These are phyloP conservation scores for Pulicaria dysenterica DNA, from an alignment of 129 eudicot species.

Conservation along the genomic window DNA sequence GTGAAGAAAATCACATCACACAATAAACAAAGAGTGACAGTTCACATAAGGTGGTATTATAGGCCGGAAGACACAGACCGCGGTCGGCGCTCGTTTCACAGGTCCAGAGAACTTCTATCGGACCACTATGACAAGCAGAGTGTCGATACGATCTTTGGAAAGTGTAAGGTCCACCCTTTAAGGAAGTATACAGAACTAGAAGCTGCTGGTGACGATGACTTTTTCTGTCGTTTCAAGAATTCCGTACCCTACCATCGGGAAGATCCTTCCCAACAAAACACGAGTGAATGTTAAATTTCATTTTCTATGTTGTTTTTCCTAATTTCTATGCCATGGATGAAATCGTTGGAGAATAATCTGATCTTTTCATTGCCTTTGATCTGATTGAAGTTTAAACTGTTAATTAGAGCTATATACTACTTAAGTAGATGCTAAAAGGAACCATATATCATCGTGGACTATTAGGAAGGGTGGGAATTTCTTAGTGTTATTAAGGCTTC, in stretches of 20 bases:
- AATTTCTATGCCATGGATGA: background rate
- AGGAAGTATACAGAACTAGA: constrained; percentile 70
- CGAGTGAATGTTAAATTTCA: constrained; percentile 54
- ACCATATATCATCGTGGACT: too few relatives aligned
- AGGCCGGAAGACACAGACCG: constrained; percentile 80
- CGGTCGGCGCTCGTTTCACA: constrained; percentile 70
- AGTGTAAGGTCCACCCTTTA: constrained; percentile 70
- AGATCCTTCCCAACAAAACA: constrained; percentile 64
- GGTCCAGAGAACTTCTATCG: constrained; percentile 69
- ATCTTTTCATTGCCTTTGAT: too few relatives aligned
- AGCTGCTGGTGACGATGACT: constrained; percentile 63
- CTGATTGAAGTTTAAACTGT: background rate
- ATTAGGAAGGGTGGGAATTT: too few relatives aligned
- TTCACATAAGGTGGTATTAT: constrained; percentile 78
- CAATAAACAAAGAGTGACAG: constrained; percentile 51
- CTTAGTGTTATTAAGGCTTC: too few relatives aligned
- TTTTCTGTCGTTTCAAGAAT: constrained; percentile 78
- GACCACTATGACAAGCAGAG: constrained; percentile 71
- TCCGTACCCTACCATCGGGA: constrained; percentile 56
- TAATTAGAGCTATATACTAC: background rate
- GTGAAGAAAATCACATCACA: constrained; percentile 55
- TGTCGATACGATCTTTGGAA: constrained; percentile 68
- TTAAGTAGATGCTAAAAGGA: too few relatives aligned
- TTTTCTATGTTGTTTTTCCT: background rate
- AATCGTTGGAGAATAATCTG: too few relatives aligned